phyloP scores from a whole-genome alignment of 164 flowering plant species.

The Macadamia integrifolia region DNA sequence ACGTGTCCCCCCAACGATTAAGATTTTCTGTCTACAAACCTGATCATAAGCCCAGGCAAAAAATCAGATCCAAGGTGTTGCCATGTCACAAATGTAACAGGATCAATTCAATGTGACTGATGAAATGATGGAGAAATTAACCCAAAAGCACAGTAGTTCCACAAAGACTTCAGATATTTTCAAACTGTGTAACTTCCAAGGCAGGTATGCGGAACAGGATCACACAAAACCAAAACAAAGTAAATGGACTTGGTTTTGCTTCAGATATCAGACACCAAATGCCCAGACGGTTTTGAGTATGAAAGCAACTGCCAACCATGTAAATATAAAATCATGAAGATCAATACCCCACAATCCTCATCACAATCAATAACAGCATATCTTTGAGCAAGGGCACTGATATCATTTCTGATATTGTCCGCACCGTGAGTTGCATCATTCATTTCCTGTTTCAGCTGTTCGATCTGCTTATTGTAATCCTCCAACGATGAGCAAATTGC shows the following conservation, averaged over 20 bases:
- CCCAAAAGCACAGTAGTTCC: too few species aligned
- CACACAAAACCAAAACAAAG: not conserved
- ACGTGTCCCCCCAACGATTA: slow-evolving; percentile 45
- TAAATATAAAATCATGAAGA: slow-evolving; percentile 1
- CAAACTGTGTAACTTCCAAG: not conserved
- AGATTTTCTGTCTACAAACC: slow-evolving; percentile 78
- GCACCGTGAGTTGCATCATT: slow-evolving; percentile 99
- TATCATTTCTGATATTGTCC: slow-evolving; percentile 93
- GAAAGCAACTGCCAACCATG: not conserved
- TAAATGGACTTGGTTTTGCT: not conserved
- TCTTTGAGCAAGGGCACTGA: slow-evolving; percentile 96
- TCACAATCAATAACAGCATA: slow-evolving; percentile 85
- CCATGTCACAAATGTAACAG: not conserved
- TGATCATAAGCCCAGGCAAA: slow-evolving; percentile 19
- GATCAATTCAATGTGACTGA: not conserved
- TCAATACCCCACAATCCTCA: slow-evolving; percentile 94
- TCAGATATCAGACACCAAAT: too few species aligned
- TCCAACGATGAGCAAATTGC: slow-evolving; percentile 98
- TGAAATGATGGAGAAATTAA: too few species aligned
- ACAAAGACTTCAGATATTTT: too few species aligned
- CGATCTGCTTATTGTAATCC: slow-evolving; percentile 99
- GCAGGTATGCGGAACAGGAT: not conserved
- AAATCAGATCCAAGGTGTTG: slow-evolving; percentile 1
- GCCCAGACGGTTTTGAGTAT: too few species aligned
- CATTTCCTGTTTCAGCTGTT: slow-evolving; percentile 90